Evolutionary conservation across 441 rosid genomes (phyloP).

Genomic region (Mallotus japonicus): DNA sequence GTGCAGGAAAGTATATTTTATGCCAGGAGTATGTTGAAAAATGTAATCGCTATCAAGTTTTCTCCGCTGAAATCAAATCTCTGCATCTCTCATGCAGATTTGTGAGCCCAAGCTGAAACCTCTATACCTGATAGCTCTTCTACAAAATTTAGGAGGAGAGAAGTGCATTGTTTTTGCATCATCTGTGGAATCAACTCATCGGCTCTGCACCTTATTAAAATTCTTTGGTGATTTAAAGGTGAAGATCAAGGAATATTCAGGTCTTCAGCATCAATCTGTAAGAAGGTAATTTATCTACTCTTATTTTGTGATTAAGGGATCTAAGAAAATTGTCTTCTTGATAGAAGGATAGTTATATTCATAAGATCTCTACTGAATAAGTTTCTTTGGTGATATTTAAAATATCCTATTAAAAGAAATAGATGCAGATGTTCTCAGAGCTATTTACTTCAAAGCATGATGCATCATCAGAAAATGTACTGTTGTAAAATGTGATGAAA

Average conservation of each 20-base stretch:
- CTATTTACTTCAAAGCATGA: not conserved
- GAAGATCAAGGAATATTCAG: slow-evolving; percentile 86
- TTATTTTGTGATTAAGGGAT: not conserved
- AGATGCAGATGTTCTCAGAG: not conserved
- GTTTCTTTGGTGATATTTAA: not conserved
- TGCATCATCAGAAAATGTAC: not conserved
- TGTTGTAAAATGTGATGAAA: not conserved
- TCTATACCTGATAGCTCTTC: slow-evolving; percentile 68
- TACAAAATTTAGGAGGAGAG: slow-evolving; percentile 69
- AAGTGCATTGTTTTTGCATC: slow-evolving; percentile 86
- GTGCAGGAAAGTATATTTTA: not conserved
- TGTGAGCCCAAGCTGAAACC: slow-evolving; percentile 79
- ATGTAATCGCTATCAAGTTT: not conserved
- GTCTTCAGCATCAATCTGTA: slow-evolving; percentile 72
- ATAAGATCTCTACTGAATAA: not conserved
- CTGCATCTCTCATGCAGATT: slow-evolving; percentile 40
- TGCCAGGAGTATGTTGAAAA: not conserved
- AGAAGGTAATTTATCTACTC: slow-evolving; percentile 57
- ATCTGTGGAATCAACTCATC: slow-evolving; percentile 83
- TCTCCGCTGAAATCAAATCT: slow-evolving; percentile 2
- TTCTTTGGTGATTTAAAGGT: slow-evolving; percentile 66
- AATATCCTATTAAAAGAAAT: not conserved
- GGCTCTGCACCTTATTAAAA: slow-evolving; percentile 73
- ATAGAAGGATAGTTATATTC: not conserved
- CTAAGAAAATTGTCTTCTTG: not conserved